Evolutionary conservation across 2,329 filamentous ascomycete genomes (phyloP).

Genomic region (Decorospora gaudefroyi): DNA sequence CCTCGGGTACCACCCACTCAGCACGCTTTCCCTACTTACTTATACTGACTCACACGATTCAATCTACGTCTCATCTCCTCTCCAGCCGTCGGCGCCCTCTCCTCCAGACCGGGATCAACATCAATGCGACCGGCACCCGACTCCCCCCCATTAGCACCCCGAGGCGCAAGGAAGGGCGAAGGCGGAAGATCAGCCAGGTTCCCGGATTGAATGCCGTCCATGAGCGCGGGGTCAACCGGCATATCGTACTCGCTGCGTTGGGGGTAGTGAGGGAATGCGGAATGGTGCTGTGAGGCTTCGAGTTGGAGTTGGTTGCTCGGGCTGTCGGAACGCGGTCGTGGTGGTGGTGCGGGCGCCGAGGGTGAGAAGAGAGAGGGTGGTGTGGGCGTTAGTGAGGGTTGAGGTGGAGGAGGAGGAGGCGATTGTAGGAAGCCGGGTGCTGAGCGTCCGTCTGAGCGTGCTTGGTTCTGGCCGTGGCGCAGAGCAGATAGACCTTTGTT

Average conservation of each 20-base stretch:
- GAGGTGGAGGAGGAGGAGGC: slow-evolving; percentile 10
- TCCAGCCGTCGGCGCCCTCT: slow-evolving; percentile 26
- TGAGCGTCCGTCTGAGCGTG: slow-evolving; percentile 15
- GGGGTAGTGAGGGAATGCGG: slow-evolving; percentile 31
- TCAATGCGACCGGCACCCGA: slow-evolving; percentile 18
- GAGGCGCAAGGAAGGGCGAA: slow-evolving; percentile 42
- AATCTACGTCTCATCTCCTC: slow-evolving; percentile 33
- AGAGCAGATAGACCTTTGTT: slow-evolving; percentile 42
- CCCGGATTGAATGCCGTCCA: slow-evolving; percentile 48
- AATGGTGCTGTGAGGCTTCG: slow-evolving; percentile 37
- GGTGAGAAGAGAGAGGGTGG: slow-evolving; percentile 17
- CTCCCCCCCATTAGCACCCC: slow-evolving; percentile 12
- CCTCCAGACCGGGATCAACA: slow-evolving; percentile 8
- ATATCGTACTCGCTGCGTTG: slow-evolving; percentile 56
- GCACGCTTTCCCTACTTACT: not conserved
- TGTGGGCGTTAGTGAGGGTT: slow-evolving; percentile 19
- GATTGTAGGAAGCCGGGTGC: slow-evolving; percentile 10
- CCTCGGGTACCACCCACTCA: too few relatives aligned
- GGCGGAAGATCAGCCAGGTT: slow-evolving; percentile 41
- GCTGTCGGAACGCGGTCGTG: slow-evolving; percentile 28
- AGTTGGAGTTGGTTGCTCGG: slow-evolving; percentile 37
- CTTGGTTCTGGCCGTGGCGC: slow-evolving; percentile 28
- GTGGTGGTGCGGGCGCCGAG: slow-evolving; percentile 9
- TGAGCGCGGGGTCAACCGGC: slow-evolving; percentile 66
- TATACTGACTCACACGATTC: slow-evolving; percentile 14